Percentiles rank a stretch among this genome's conserved stretches.
phyloP scores from a whole-genome alignment of 768 basidiomycete genomes.

The Amyloporia xantha region DNA sequence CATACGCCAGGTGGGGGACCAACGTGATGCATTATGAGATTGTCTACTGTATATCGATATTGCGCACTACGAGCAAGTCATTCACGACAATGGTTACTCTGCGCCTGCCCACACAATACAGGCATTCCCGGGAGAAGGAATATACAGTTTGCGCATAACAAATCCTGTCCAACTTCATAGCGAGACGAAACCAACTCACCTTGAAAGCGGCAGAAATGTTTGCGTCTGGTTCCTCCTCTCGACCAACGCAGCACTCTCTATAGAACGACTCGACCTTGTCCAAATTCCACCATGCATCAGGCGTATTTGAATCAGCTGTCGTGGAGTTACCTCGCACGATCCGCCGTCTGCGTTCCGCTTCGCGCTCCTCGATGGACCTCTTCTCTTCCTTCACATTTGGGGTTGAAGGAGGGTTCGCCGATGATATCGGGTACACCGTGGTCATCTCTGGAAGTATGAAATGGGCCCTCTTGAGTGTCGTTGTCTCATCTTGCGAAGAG shows the following conservation, averaged over 20 bases:
- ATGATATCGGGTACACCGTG: slow-evolving; percentile 87
- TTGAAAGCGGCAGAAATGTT: slow-evolving; percentile 65
- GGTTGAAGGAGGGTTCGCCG: slow-evolving; percentile 75
- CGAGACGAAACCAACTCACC: slow-evolving; percentile 32
- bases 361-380: slow-evolving; percentile 68
- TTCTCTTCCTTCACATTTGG: slow-evolving; percentile 78
- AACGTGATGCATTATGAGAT: no score
- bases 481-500: slow-evolving; percentile 36
- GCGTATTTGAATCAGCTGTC: slow-evolving; percentile 16
- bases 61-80: no score
- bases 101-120: no score
- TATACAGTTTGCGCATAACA: no score
- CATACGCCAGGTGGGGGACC: no score
- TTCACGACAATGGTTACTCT: no score
- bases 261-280: slow-evolving; percentile 84
- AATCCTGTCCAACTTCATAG: neutral
- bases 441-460: slow-evolving; percentile 85
- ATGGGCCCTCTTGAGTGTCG: slow-evolving; percentile 79
- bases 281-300: slow-evolving; percentile 76
- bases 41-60: no score
- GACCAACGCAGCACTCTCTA: slow-evolving; percentile 73
- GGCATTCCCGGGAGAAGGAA: no score
- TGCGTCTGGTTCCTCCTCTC: slow-evolving; percentile 64
- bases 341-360: slow-evolving; percentile 58
- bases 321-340: slow-evolving; percentile 48